Evolutionary conservation across 495 filamentous ascomycete genomes (phyloP).

Genomic region (Aspergillus nidulans): DNA sequence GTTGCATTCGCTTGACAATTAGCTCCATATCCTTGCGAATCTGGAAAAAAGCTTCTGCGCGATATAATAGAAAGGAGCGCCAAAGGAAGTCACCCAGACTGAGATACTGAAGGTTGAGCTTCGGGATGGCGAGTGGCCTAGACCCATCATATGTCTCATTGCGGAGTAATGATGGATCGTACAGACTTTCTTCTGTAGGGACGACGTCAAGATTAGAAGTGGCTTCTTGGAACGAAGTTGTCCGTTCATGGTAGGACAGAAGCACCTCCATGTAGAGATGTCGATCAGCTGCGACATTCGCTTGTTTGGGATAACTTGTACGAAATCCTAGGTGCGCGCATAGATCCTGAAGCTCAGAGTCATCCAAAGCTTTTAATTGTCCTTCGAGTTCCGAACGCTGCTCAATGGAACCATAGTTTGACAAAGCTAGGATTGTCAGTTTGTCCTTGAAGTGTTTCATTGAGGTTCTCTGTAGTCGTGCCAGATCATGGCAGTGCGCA

Average conservation of each 20-base stretch:
- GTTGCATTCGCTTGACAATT: conserved; percentile 71
- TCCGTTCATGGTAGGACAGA: conserved; percentile 71
- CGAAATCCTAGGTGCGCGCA: conserved; percentile 70
- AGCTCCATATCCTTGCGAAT: conserved; percentile 89
- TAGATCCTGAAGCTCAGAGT: conserved; percentile 67
- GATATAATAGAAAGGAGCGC: conserved; percentile 83
- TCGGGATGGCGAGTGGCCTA: conserved; percentile 83
- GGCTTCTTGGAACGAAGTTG: conserved; percentile 77
- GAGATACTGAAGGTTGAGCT: conserved; percentile 92
- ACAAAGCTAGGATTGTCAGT: conserved; percentile 81
- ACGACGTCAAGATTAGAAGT: conserved; percentile 65
- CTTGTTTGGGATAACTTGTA: conserved; percentile 69
- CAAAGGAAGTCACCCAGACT: conserved; percentile 94
- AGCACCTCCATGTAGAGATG: conserved; percentile 72
- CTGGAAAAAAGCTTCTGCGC: conserved; percentile 90
- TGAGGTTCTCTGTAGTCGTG: conserved; percentile 73
- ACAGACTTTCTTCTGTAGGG: conserved; percentile 79
- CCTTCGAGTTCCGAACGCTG: conserved; percentile 72
- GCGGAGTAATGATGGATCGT: conserved; percentile 75
- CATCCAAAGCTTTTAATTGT: conserved; percentile 66
- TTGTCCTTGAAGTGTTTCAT: conserved; percentile 87
- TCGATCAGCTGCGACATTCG: conserved; percentile 57
- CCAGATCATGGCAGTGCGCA: conserved; percentile 67
- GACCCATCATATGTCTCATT: conserved; percentile 90
- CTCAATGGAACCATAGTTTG: conserved; percentile 87